Evolutionary conservation across 2,329 filamentous ascomycete genomes (phyloP), one percentile per base, ranked within the genome.

Genomic region (Nemania diffusa): DNA sequence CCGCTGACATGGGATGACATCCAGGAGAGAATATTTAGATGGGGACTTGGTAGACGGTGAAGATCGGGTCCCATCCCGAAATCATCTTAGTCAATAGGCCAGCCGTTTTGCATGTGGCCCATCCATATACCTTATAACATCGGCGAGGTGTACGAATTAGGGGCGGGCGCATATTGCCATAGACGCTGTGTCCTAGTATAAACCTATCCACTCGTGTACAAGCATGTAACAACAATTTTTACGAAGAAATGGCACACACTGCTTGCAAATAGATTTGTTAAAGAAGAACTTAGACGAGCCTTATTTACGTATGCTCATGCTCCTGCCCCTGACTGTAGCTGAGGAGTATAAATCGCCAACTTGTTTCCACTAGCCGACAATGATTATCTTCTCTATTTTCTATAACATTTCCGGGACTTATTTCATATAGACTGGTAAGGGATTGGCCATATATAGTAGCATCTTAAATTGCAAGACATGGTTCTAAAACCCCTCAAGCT

Each of bases 1-100:
- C 83, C 89, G 34, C 88, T 97, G 78, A 85, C 85, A 27, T 98
- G 96, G 94, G 91, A 91, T 59, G 92, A 97, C 79, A 95, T 98
- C 50, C 94, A 98, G 82, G 90, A 94, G 65, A 85, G 91, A 62
- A 96, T 98, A 74, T 88, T 90, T 51, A 86, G 87, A 76, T 97
- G 94, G 93, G 90, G 92, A 74, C 80, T 98, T 69, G 94, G 94
- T 5, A 87, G 86, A 76, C 78, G 81, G 68, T 83, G 62, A 74
- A 58, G 27, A 15, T 20, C 4, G 15, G 15, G 1, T 61, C 32
- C 15, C 20, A n/a, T 34, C 34, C 32, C 26, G n/a, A 57, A 40
- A 26, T 32, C 51, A 64, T 57, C 27, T 55, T 57, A 24, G 32
- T 48, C 24, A 48, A 60, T 27, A 27, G 60, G 34, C 29, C 58